Percentiles rank a stretch among this genome's conserved stretches.
These are phyloP conservation scores for Cyclotella baltica DNA, from an alignment of 108 stramenopile genomes.

Conservation along the genomic window DNA sequence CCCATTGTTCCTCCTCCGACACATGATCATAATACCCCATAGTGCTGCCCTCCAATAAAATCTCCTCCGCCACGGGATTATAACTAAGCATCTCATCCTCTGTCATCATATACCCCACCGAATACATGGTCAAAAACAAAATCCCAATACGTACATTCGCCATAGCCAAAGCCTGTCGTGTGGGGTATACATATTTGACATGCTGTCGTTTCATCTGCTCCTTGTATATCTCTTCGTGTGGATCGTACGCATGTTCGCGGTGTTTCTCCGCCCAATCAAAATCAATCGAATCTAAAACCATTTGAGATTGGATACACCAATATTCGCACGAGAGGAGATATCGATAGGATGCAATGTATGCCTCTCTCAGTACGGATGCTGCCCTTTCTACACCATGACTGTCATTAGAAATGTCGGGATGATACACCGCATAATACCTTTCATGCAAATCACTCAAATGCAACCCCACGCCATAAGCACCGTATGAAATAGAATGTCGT, in stretches of 20 bases:
- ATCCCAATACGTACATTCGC: slow-evolving; percentile 2
- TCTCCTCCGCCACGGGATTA: background rate
- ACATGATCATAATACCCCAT: slow-evolving; percentile 1
- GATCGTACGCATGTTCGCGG: background rate
- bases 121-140: slow-evolving; percentile 7
- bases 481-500: background rate
- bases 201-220: background rate
- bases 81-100: background rate
- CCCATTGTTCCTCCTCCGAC: background rate
- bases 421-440: background rate
- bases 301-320: slow-evolving; percentile 4
- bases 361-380: background rate
- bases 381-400: background rate
- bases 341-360: background rate
- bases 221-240: background rate
- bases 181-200: too few relatives aligned
- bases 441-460: slow-evolving; percentile 1
- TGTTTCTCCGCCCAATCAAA: background rate
- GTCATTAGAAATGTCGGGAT: background rate
- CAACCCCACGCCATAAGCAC: background rate
- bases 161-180: background rate
- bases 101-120: background rate
- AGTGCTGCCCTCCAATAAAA: too few relatives aligned
- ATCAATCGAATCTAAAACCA: background rate
- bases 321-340: background rate